Evolutionary conservation across 371 early-diverging fungal genomes (phyloP), one percentile per base, ranked within the genome.

Genomic region (Actinomortierella wolfii): DNA sequence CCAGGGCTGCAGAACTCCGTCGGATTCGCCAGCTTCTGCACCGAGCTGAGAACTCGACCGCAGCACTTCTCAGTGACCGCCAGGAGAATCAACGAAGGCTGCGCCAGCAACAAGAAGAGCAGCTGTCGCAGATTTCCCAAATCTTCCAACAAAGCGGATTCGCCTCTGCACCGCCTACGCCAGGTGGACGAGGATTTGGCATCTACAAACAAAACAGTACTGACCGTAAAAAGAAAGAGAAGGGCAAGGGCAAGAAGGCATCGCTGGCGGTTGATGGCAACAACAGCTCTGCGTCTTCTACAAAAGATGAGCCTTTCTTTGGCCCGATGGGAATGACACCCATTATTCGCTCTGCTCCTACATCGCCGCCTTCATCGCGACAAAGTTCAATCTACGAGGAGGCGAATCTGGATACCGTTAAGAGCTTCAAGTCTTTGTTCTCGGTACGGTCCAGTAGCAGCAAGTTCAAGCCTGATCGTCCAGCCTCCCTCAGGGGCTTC

Each of bases 341-440:
- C 34, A 43, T 2, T 17, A 20, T 43, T 52, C 53, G 54, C 11
- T 59, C 61, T 5, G 51, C 14, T 29, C 21, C 41, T 15, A 46
- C 59, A 11, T 57, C 65, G 1, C 71, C 74, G 0, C 34, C 49
- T 25, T 66, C 67, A 0, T 59, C 74, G 9, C 50, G 67, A 18
- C 59, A 67, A 2, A 67, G 23, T 40, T 73, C 74, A 17, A 63
- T 73, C 28, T 41, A 73, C 17, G 74, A 67, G 44, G 74, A 62
- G 29, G 43, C 51, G 21, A 73, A 67, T 20, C 23, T 59, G 26
- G 67, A 73, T 4, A 67, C 74, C 4, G 60, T 67, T 47, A 67
- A 63, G 57, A 73, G 74, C 51, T 63, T 67, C 60, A 73, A 54
- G 54, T 73, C 74, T 2, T 18, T 67, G 43, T 67, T 73, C 24